Base-by-base conservation (phyloP, 306 rosid genomes). In the Quercus dentata region DNA sequence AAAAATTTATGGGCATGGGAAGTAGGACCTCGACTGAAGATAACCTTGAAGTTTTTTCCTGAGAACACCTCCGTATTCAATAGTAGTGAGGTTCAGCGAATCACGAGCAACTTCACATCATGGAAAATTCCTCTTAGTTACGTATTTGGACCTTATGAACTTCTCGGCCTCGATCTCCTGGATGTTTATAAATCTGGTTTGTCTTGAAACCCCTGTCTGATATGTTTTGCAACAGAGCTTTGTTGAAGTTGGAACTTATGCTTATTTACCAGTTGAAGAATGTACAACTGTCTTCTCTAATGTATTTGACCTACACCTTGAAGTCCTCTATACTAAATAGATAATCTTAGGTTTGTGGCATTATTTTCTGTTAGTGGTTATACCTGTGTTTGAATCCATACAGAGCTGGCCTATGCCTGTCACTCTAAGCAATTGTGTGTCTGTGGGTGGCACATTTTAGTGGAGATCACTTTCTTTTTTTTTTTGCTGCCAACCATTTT, bases 61-160 rank as follows among this genome's bases (percentile, higher is more conserved):
- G 14, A 57, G 27, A 4, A 41, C 15, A 54, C 83, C 15, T 2
- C 38, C 76, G 20, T 0, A 28, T 92, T 94, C 76, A 90, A 91
- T 57, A 0, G 0, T 33, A 90, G 89, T 51, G 97, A 91, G 88
- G 86, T 86, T 71, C 79, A 2, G 38, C 93, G 85, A 30, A 85
- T 94, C 72, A 72, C 17, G 73, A 56, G 30, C 59, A 0, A 3
- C 10, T 85, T 84, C 77, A 31, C 85, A 41, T 72, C 92, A 21
- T 94, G 99, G 99, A 0, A 11, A 0, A 84, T 92, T 87, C 69
- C 78, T 83, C 5, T 4, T 46, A 71, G 44, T 5, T 92, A 91
- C 79, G 46, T 90, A 27, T 89, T 90, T 77, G 99, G 99, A 83
- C 99, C 99, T 4, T 94, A 91, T 73, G 99, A 94, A 84, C 92